These are phyloP conservation scores for Eutrema japonicum DNA, from an alignment of 345 rosid genomes.

Conservation along the genomic window DNA sequence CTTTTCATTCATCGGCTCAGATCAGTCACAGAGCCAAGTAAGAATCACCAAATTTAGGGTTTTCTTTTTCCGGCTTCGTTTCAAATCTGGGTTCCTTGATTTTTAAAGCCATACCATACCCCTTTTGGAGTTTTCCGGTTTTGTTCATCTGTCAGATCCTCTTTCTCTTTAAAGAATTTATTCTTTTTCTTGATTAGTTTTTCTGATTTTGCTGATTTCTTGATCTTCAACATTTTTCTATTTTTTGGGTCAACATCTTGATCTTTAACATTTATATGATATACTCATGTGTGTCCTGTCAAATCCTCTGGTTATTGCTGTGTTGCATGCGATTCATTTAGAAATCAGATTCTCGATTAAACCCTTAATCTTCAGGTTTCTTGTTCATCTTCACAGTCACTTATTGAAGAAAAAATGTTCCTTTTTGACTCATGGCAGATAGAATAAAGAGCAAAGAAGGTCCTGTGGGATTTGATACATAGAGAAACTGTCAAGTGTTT, in stretches of 20 bases:
- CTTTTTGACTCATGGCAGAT: conserved; percentile 35
- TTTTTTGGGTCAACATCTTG: background rate
- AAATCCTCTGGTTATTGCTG: conserved; percentile 14
- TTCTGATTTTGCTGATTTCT: conserved; percentile 3
- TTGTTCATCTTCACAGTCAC: background rate
- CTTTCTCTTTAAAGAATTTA: conserved; percentile 3
- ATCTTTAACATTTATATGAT: conserved; percentile 8
- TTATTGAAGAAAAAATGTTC: conserved; percentile 16
- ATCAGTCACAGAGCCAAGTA: conserved; percentile 55
- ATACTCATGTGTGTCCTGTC: background rate
- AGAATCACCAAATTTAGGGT: conserved; percentile 42
- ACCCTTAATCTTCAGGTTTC: background rate
- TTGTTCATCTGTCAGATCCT: conserved; percentile 26
- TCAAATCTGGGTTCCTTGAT: conserved; percentile 29
- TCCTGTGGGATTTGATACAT: conserved; percentile 33
- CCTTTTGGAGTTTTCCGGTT: conserved; percentile 7
- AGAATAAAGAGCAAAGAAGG: conserved; percentile 17
- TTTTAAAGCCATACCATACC: background rate
- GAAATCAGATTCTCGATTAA: conserved; percentile 23
- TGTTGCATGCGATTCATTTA: conserved; percentile 35
- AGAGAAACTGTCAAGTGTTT: conserved; percentile 20
- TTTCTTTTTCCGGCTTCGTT: conserved; percentile 10
- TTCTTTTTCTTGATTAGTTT: background rate
- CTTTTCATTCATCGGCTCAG: conserved; percentile 47
- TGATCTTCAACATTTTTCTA: background rate